Conservation (phyloP, 345 rosid genomes). For the Durio zibethinus region DNA sequence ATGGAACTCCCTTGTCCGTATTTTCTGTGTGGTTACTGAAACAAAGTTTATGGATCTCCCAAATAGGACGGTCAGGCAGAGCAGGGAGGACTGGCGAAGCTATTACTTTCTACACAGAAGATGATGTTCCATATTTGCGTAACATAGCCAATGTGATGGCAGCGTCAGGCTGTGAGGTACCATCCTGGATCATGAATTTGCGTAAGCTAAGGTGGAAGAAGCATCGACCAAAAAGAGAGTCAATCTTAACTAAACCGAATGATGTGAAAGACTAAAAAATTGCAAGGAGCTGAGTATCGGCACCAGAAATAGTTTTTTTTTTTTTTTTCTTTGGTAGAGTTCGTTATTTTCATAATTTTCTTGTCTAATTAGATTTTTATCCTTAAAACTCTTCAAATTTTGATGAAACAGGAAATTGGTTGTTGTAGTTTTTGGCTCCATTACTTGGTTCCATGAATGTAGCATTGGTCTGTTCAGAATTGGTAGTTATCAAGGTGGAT, state of each 20-base stretch:
- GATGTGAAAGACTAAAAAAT: constrained; percentile 27
- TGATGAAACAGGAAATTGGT: not conserved
- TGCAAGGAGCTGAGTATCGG: not conserved
- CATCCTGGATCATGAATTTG: constrained; percentile 73
- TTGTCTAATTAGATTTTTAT: not conserved
- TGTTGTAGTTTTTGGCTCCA: not conserved
- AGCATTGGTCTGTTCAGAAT: not conserved
- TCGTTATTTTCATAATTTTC: not conserved
- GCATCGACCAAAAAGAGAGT: constrained; percentile 72
- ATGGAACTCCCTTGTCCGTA: not conserved
- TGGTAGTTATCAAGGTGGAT: too few species aligned
- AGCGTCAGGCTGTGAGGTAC: constrained; percentile 90
- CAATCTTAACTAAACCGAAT: constrained; percentile 64
- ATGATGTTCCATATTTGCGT: constrained; percentile 66
- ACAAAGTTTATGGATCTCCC: not conserved
- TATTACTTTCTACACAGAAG: constrained; percentile 75
- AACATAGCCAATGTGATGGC: constrained; percentile 84
- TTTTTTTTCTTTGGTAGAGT: not conserved
- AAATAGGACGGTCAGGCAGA: constrained; percentile 81
- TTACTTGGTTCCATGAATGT: too few species aligned
- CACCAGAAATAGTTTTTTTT: not conserved
- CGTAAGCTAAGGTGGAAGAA: constrained; percentile 72
- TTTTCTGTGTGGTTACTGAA: constrained; percentile 10
- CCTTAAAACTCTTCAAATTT: not conserved
- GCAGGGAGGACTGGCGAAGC: constrained; percentile 95